Conservation (phyloP, 495 filamentous ascomycete genomes). For the Penicillium cosmopolitanum region DNA sequence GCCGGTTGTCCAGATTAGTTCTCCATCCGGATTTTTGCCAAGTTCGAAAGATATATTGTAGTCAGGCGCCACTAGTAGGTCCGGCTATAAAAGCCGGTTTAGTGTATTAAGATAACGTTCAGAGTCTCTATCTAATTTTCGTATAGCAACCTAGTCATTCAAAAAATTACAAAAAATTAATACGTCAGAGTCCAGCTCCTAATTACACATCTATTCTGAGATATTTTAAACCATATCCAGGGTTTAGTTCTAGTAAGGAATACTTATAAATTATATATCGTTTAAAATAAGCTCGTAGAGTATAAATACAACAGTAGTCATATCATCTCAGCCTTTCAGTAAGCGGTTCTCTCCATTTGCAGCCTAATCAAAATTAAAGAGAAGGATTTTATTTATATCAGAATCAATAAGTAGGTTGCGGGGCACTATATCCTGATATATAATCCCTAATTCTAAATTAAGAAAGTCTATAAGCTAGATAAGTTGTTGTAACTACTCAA, state of each 20-base stretch:
- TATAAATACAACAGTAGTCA: slow-evolving; percentile 40
- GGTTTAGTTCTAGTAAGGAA: slow-evolving; percentile 25
- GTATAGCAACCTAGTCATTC: slow-evolving; percentile 23
- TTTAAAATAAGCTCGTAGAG: slow-evolving; percentile 46
- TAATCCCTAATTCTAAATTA: slow-evolving; percentile 42
- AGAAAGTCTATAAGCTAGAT: slow-evolving; percentile 43
- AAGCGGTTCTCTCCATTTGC: slow-evolving; percentile 25
- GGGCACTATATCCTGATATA: slow-evolving; percentile 42
- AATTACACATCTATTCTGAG: slow-evolving; percentile 21
- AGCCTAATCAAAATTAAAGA: slow-evolving; percentile 47
- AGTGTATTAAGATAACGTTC: slow-evolving; percentile 27
- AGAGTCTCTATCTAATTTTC: slow-evolving; percentile 20
- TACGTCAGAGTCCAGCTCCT: slow-evolving; percentile 28
- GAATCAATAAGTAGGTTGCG: slow-evolving; percentile 41
- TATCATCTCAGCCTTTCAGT: slow-evolving; percentile 35
- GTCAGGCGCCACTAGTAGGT: slow-evolving; percentile 21
- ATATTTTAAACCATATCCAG: slow-evolving; percentile 29
- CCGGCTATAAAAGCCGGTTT: slow-evolving; percentile 25
- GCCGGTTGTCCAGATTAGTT: neutral
- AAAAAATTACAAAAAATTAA: slow-evolving; percentile 26
- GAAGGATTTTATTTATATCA: slow-evolving; percentile 35
- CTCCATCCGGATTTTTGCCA: neutral
- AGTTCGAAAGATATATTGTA: slow-evolving; percentile 18
- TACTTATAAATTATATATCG: slow-evolving; percentile 25
- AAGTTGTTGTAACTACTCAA: slow-evolving; percentile 42